phyloP scores from a whole-genome alignment of 2,329 filamentous ascomycete species.

The Colletotrichum tabaci region DNA sequence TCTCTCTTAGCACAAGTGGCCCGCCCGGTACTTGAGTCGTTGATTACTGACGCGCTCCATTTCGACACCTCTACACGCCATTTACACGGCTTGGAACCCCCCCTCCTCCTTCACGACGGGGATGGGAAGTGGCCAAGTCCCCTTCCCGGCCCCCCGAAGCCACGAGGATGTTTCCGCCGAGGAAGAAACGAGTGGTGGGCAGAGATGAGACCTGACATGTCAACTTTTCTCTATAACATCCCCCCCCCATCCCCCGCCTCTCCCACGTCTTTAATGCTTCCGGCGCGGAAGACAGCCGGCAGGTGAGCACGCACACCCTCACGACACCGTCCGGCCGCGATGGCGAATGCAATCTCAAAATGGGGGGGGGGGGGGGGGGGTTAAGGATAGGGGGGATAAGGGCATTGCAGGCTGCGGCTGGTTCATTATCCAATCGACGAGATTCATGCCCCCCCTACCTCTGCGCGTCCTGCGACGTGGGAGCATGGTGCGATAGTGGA shows the following conservation, averaged over 20 bases:
- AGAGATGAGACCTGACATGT: slow-evolving; percentile 14
- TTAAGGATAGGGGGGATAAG: neutral
- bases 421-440: neutral
- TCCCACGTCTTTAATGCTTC: neutral
- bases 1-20: neutral
- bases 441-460: neutral
- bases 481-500: neutral
- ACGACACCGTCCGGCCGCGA: neutral
- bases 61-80: neutral
- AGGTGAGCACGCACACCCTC: slow-evolving; percentile 5
- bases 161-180: slow-evolving; percentile 17
- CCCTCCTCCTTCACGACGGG: too few species aligned
- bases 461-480: neutral
- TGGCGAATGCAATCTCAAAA: neutral
- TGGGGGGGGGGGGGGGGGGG: neutral
- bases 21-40: neutral
- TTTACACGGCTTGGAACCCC: too few species aligned
- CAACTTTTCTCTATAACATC: neutral
- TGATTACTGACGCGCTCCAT: neutral
- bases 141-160: slow-evolving; percentile 15
- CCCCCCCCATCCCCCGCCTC: accelerated
- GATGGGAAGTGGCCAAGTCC: neutral
- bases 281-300: slow-evolving; percentile 15
- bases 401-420: too few species aligned
- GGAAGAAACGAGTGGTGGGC: neutral